Evolutionary conservation across 73 alveolate species (phyloP).

Genomic region (Stentor roeselii): DNA sequence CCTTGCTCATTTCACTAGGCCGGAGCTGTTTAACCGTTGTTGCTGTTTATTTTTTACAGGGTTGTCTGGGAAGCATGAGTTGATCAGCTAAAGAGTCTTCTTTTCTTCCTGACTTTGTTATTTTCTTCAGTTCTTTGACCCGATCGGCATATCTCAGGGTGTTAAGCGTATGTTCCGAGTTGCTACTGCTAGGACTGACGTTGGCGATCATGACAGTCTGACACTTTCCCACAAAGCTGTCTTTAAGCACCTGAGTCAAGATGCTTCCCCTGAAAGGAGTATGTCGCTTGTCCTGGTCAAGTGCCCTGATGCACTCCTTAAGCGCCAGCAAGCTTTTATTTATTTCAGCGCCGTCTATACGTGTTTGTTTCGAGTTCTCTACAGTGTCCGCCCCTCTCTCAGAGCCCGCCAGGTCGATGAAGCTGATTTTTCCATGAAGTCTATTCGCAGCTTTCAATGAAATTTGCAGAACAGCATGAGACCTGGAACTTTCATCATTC

Average conservation of each 20-base stretch:
- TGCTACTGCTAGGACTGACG: slow-evolving; percentile 92
- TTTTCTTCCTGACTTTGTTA: not conserved
- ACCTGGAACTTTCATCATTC: slow-evolving; percentile 26
- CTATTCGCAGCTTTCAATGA: slow-evolving; percentile 27
- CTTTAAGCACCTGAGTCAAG: slow-evolving; percentile 97
- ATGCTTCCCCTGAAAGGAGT: slow-evolving; percentile 99
- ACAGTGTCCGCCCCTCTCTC: slow-evolving; percentile 91
- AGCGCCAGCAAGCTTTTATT: slow-evolving; percentile 98
- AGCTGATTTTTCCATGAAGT: slow-evolving; percentile 78
- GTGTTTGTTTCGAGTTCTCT: slow-evolving; percentile 88
- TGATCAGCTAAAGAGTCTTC: slow-evolving; percentile 1
- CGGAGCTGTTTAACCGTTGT: not conserved
- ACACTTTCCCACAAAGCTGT: slow-evolving; percentile 98
- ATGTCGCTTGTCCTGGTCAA: slow-evolving; percentile 96
- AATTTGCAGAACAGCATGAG: slow-evolving; percentile 21
- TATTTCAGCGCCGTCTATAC: slow-evolving; percentile 99
- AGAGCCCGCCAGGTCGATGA: slow-evolving; percentile 99
- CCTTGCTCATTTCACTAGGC: not conserved
- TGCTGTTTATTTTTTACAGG: not conserved
- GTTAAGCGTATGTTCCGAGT: slow-evolving; percentile 98
- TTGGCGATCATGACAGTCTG: slow-evolving; percentile 99
- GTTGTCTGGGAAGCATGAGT: not conserved
- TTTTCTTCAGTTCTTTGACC: slow-evolving; percentile 31
- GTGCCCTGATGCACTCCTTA: slow-evolving; percentile 99
- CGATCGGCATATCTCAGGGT: slow-evolving; percentile 70